Evolutionary conservation across 2,329 filamentous ascomycete genomes (phyloP).

Genomic region (Fusarium pilosicola): DNA sequence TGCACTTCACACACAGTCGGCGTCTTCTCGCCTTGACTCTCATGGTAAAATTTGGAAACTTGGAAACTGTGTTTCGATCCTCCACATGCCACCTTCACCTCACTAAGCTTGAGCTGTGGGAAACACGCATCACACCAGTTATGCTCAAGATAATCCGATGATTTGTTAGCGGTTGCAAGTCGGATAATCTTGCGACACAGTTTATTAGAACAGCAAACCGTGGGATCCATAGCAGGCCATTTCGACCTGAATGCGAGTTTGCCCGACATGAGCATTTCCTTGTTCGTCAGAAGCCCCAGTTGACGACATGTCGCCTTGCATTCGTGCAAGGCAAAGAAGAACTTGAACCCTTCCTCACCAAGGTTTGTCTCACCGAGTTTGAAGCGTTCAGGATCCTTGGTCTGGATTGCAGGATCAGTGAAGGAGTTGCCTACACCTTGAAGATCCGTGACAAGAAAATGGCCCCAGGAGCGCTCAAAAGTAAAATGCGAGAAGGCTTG

Average conservation of each 20-base stretch:
- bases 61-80: conserved; percentile 46
- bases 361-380: conserved; percentile 48
- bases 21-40: conserved; percentile 46
- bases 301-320: conserved; percentile 49
- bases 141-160: conserved; percentile 36
- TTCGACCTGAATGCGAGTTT: neutral
- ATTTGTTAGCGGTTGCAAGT: conserved; percentile 33
- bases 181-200: conserved; percentile 50
- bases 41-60: conserved; percentile 49
- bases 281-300: conserved; percentile 38
- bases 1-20: conserved; percentile 40
- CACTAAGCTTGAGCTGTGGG: conserved; percentile 43
- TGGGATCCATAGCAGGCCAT: conserved; percentile 46
- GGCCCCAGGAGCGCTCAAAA: conserved; percentile 52
- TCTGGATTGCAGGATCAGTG: conserved; percentile 53
- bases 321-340: conserved; percentile 50
- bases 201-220: conserved; percentile 53
- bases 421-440: conserved; percentile 51
- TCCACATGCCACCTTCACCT: conserved; percentile 35
- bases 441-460: conserved; percentile 49
- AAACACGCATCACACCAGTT: conserved; percentile 49
- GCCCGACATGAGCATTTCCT: conserved; percentile 26
- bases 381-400: conserved; percentile 47
- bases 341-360: conserved; percentile 49
- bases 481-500: conserved; percentile 57